phyloP scores from a whole-genome alignment of 2,329 filamentous ascomycete species.

The Cladophialophora psammophila region DNA sequence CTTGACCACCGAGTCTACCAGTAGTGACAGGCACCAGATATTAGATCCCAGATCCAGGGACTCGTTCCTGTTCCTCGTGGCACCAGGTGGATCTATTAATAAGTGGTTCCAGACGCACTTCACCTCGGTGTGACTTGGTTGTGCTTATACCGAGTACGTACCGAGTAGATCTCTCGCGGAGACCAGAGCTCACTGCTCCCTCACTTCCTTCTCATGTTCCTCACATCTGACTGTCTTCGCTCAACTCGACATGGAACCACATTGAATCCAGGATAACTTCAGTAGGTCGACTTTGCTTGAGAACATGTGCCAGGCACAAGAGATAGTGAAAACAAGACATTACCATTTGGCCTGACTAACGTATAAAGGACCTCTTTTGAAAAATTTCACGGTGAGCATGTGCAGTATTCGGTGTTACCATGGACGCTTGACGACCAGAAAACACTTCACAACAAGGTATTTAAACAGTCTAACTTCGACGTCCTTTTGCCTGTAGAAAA shows the following conservation, averaged over 20 bases:
- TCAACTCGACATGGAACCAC: no score
- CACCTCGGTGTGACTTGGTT: no score
- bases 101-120: not conserved
- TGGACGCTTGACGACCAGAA: not conserved
- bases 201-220: no score
- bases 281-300: no score
- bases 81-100: conserved; percentile 3
- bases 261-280: no score
- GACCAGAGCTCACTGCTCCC: no score
- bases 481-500: not conserved
- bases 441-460: not conserved
- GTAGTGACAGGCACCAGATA: not conserved
- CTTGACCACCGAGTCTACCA: not conserved
- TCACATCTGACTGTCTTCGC: no score
- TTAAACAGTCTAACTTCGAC: not conserved
- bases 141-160: no score
- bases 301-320: not conserved
- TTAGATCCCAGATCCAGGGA: no score
- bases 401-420: not conserved
- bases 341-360: conserved; percentile 1
- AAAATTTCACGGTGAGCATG: not conserved
- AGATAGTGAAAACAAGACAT: not conserved
- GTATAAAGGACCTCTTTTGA: not conserved
- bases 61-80: not conserved
- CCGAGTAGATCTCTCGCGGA: no score